Evolutionary conservation across 495 filamentous ascomycete species (phyloP), one percentile per base, ranked within the genome.

Genomic region (Melanomma pulvis-pyrius): DNA sequence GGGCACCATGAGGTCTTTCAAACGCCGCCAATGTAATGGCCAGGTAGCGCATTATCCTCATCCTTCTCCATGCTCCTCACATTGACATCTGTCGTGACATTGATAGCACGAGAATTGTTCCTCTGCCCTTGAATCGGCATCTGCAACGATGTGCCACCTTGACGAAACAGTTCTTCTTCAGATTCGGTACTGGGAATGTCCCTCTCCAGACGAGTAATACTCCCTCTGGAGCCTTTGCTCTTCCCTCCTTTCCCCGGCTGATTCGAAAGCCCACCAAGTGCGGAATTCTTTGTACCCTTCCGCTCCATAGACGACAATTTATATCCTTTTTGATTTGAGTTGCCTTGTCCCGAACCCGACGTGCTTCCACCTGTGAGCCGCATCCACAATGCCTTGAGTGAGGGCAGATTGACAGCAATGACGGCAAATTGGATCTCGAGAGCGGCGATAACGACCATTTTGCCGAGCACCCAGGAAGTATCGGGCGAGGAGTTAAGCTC

Each of bases 401-500:
- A 64, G 0, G 74, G 74, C 12, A 73, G 65, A 53, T 77, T 77
- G n/a, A 70, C 73, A 19, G 74, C 73, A 21, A 77, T 61, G 25
- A 77, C 68, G 12, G 70, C 73, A 24, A 74, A 51, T 34, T 74
- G 49, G 30, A 77, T 66, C 54, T 77, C 75, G 57, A 74, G 53
- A 3, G 66, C 62, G 4, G 74, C 69, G 44, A 76, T 65, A 19
- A 76, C 75, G 36, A 77, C 66, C 68, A 76, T 74, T 63, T 74
- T 70, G 0, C 74, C 75, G n/a, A 77, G 59, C 29, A 71, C 55
- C 46, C 63, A 77, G 46, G 71, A 57, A 21, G 67, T 65, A 46
- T 77, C 73, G 12, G 71, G 56, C 24, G 61, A 58, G 12, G 21
- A 21, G 59, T 61, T 53, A 30, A 76, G 62, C 46, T 71, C 60